Base-by-base conservation (phyloP, 1,284 basidiomycete species). In the Puccinia polysora region DNA sequence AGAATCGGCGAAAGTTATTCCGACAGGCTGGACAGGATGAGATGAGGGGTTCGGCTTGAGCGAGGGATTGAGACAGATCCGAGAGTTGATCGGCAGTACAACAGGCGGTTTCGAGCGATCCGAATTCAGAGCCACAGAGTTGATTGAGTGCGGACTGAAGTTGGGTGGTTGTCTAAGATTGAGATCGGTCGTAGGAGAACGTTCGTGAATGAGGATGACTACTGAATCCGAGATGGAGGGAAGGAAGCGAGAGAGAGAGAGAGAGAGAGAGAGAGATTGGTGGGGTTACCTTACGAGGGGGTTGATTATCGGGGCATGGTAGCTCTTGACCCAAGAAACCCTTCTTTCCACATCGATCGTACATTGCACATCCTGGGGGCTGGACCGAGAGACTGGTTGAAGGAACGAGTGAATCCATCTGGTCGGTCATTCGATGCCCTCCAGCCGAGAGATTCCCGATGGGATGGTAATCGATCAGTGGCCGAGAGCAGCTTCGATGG, bases 1-100 rank as follows among this genome's bases (percentile, higher is more conserved):
- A 97, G 83, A 97, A 95, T 6, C 86, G 84, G 67, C 90, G 88
- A 79, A 98, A 98, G 82, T 97, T 97, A 83, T 95, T 96, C 76
- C 90, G 85, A 81, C 95, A 98, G 14, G 95, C 94, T 4, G 95
- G 95, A 78, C 94, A 97, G 6, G 91, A 86, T n/a, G 89, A 87
- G 49, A 81, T 76, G 52, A 81, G 75, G 23, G 85, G 85, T 76
- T 95, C 91, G 5, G 90, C 90, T 78, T 88, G 86, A 45, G 86
- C 84, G 56, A 97, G 84, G 78, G 91, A 92, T 75, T 87, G 85
- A 45, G 85, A 83, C 6, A 97, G 83, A 8, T 87, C 86, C 76
- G 88, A 84, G 50, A 97, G 82, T 80, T 97, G 93, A 65, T 86
- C 86, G 8, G 84, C 82, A 4, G 88, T 89, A 79, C 94, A 97